Base-by-base conservation (phyloP, 78 protist species). In the Guillardia theta region DNA sequence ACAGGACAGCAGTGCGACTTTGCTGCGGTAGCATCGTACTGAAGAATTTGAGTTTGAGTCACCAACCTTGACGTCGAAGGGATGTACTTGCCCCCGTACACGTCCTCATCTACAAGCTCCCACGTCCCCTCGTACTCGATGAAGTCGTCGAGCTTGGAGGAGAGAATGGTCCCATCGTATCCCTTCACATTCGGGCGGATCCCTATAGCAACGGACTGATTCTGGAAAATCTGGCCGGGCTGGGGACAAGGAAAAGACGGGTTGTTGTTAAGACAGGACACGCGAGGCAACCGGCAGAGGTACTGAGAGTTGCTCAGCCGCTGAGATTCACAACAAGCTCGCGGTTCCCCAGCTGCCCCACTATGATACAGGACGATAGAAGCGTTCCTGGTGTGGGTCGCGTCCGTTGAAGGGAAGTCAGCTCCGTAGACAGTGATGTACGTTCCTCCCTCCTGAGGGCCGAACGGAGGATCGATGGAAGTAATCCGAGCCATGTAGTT, bases 391-490 rank as follows among this genome's bases (percentile, higher is more conserved):
- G 18, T 18, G 44, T 19, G 0, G 21, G 10, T 64, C 18, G 33
- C 1, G 41, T 70, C 83, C 41, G 22, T 22, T 24, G 8, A 9
- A 10, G 90, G 53, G 8, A 78, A 78, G 37, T 78, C 50, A 0
- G 24, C 48, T 4, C 90, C 90, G 24, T 9, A 8, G 48, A 78
- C 44, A 4, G 90, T 78, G 44, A 78, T 36, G 48, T 44, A 18
- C 33, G 53, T 18, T 18, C 90, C 90, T 1, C 90, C 90, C 9
- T 78, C 90, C 90, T 78, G 53, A 27, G 90, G 90, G 37, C 90
- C 90, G 90, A n/a, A 78, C 37, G 18, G 5, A 10, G 90, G 90
- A 18, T 18, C 18, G 30, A 36, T 30, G 45, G 41, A 6, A 22
- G 44, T 22, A 36, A 78, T 78, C 44, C 44, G 8, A 1, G 90